Percentiles rank a stretch among this genome's conserved stretches.
Conservation (phyloP, 179 eudicot genomes). For the Vitellaria paradoxa region DNA sequence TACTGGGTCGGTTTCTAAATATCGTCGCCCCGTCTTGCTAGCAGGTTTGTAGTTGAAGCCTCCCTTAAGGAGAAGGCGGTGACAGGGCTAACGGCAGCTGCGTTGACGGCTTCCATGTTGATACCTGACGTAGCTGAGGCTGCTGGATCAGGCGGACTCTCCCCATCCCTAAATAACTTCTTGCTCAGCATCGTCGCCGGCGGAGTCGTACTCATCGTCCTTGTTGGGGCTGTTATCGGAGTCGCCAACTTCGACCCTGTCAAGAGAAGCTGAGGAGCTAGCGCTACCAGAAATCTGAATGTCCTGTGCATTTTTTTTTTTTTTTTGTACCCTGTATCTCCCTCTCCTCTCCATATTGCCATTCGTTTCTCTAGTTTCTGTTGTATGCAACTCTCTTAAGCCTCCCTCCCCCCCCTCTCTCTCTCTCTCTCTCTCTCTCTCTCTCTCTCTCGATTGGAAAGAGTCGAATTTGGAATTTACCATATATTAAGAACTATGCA, state of each 20-base stretch:
- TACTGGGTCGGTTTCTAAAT: too few species aligned
- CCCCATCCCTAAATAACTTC: conserved; percentile 56
- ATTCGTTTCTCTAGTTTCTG: background rate
- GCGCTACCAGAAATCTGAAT: too few species aligned
- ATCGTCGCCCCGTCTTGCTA: too few species aligned
- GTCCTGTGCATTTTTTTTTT: background rate
- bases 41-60: conserved; percentile 27
- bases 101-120: conserved; percentile 43
- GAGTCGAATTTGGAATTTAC: too few species aligned
- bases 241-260: conserved; percentile 59
- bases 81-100: conserved; percentile 36
- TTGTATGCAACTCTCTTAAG: background rate
- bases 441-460: too few species aligned
- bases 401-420: too few species aligned
- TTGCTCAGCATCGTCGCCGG: conserved; percentile 51
- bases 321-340: background rate
- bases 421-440: too few species aligned
- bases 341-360: background rate
- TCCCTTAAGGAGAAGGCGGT: conserved; percentile 43
- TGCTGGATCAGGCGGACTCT: conserved; percentile 18
- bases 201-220: conserved; percentile 34
- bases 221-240: conserved; percentile 48
- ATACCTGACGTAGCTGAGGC: conserved; percentile 49
- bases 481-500: too few species aligned
- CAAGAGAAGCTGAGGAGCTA: conserved; percentile 33